A percentile compares a stretch with the other conserved stretches of the same genome.
phyloP scores from a whole-genome alignment of 306 rosid genomes.

The Quercus robur region DNA sequence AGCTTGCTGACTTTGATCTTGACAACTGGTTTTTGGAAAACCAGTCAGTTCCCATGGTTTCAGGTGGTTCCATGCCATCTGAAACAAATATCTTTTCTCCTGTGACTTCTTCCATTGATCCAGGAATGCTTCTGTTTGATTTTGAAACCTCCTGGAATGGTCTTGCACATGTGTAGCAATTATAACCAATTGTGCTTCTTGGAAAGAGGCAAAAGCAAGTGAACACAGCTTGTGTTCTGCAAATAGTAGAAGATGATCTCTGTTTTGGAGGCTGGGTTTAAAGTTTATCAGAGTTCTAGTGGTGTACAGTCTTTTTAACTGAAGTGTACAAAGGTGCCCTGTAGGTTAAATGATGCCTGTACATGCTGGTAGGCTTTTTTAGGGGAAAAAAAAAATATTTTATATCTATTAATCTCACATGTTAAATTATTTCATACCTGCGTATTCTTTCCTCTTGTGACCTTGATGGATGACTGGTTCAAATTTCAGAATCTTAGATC shows the following conservation, averaged over 20 bases:
- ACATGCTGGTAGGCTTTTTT: neutral
- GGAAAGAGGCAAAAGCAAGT: slow-evolving; percentile 3
- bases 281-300: neutral
- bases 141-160: slow-evolving; percentile 42
- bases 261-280: neutral
- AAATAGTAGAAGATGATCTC: neutral
- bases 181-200: slow-evolving; percentile 9
- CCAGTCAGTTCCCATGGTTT: slow-evolving; percentile 17
- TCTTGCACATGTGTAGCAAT: slow-evolving; percentile 23
- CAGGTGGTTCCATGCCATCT: slow-evolving; percentile 34
- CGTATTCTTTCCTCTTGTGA: neutral
- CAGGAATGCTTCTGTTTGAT: slow-evolving; percentile 34
- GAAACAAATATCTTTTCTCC: slow-evolving; percentile 40
- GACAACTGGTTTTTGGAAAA: slow-evolving; percentile 44
- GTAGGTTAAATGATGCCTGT: slow-evolving; percentile 25
- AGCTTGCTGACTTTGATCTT: slow-evolving; percentile 7
- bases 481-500: neutral
- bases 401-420: neutral
- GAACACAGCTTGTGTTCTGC: neutral
- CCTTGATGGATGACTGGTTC: neutral
- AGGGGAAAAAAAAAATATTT: too few species aligned
- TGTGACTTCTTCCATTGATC: slow-evolving; percentile 28
- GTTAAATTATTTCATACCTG: neutral
- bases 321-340: slow-evolving; percentile 14
- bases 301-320: slow-evolving; percentile 17